Evolutionary conservation across 1,284 basidiomycete species (phyloP), one percentile per base, ranked within the genome.

Genomic region (Grifola frondosa): DNA sequence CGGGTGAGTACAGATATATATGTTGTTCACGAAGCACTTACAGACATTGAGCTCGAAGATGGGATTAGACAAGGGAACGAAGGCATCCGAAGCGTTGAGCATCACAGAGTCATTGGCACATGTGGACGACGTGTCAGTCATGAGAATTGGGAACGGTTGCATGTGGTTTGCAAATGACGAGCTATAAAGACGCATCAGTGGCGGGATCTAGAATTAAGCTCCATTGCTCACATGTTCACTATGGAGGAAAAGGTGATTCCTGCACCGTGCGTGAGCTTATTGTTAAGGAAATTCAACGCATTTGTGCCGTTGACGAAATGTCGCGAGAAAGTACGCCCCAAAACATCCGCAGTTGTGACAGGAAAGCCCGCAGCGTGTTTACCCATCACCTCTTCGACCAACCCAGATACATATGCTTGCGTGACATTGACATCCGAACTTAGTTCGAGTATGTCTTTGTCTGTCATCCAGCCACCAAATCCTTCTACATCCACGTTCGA

Each of bases 1-100:
- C 21, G 13, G 26, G 21, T 22, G 8, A 28, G 22, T 24, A 28
- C n/a, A n/a, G 34, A 21, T 11, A 36, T 20, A 21, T 25, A 20
- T 28, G 20, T 15, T 24, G n/a, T 10, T 10, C 22, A 26, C 5
- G 25, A 11, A 19, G 19, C 20, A 61, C 67, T 54, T 33, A 72
- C 70, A 71, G 29, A 64, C 48, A 26, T 65, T 74, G 47, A 70
- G 63, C 44, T 73, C 71, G 13, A 66, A 61, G 12, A 69, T 50
- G 11, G 64, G 61, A 36, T 66, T 68, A 3, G 65, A 64, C 5
- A 68, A 44, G 0, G 70, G 60, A 29, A 60, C 48, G 17, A n/a
- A n/a, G n/a, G 30, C 23, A 13, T 38, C 16, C 17, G n/a, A 25
- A 2, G 28, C 22, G 16, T 35, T 38, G 5, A 42, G 23, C 3